These are phyloP conservation scores for Tetrahymena thermophila DNA, from an alignment of 73 alveolate genomes.

Conservation along the genomic window DNA sequence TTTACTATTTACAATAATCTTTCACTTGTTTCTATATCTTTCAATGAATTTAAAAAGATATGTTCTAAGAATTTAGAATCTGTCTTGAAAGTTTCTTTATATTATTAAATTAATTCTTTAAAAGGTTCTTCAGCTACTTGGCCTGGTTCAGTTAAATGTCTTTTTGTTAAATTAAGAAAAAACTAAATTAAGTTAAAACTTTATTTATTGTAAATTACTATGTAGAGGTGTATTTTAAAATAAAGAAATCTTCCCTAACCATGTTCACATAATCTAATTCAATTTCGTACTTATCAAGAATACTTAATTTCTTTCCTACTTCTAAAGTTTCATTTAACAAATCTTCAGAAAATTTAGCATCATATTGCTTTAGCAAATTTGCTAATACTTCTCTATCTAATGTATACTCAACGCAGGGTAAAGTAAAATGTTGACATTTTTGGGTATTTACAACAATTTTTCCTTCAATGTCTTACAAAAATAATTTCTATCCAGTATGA, in stretches of 20 bases:
- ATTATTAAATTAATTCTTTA: background rate
- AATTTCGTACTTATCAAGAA: background rate
- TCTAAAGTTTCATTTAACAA: background rate
- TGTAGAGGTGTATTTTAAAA: background rate
- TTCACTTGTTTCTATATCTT: background rate
- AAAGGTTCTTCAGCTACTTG: background rate
- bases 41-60: background rate
- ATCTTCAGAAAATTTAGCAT: background rate
- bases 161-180: background rate
- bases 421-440: background rate
- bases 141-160: background rate
- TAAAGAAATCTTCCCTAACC: background rate
- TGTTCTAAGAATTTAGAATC: background rate
- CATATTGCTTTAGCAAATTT: background rate
- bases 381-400: background rate
- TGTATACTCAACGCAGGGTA: background rate
- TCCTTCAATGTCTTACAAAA: background rate
- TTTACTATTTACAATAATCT: background rate
- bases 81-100: background rate
- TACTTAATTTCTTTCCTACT: background rate
- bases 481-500: background rate
- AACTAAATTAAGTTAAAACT: background rate
- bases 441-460: background rate
- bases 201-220: background rate
- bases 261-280: background rate